phyloP scores from a whole-genome alignment of 345 rosid genomes.

The Leavenworthia alabamica region DNA sequence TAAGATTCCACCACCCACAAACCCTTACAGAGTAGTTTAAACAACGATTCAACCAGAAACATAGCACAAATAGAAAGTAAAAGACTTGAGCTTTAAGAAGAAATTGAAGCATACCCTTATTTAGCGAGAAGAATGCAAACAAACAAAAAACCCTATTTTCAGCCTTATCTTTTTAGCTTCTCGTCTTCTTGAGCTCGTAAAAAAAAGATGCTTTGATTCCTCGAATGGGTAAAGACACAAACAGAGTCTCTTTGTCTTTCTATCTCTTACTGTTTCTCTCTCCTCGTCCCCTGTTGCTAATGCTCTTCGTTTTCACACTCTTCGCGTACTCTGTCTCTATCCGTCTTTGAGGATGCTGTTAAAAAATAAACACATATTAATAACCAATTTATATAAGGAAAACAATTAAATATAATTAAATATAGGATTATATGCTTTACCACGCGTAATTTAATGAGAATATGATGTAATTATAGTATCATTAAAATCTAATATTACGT shows the following conservation, averaged over 20 bases:
- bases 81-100: conserved; percentile 11
- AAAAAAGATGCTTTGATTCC: conserved; percentile 65
- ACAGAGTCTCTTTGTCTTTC: conserved; percentile 11
- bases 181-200: conserved; percentile 27
- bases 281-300: conserved; percentile 32
- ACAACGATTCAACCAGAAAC: too few species aligned
- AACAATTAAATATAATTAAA: background rate
- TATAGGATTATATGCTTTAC: too few species aligned
- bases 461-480: too few species aligned
- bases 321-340: conserved; percentile 24
- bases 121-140: too few species aligned
- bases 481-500: background rate
- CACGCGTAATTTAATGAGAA: too few species aligned
- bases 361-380: background rate
- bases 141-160: conserved; percentile 37
- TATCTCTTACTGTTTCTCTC: conserved; percentile 28
- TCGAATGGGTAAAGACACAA: conserved; percentile 36
- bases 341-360: conserved; percentile 33
- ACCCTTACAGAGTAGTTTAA: too few species aligned
- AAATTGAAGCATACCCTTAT: too few species aligned
- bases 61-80: too few species aligned
- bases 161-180: conserved; percentile 17
- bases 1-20: too few species aligned
- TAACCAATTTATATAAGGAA: background rate
- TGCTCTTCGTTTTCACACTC: conserved; percentile 38